Evolutionary conservation across 345 rosid genomes (phyloP).

Genomic region (Aurinia saxatilis): DNA sequence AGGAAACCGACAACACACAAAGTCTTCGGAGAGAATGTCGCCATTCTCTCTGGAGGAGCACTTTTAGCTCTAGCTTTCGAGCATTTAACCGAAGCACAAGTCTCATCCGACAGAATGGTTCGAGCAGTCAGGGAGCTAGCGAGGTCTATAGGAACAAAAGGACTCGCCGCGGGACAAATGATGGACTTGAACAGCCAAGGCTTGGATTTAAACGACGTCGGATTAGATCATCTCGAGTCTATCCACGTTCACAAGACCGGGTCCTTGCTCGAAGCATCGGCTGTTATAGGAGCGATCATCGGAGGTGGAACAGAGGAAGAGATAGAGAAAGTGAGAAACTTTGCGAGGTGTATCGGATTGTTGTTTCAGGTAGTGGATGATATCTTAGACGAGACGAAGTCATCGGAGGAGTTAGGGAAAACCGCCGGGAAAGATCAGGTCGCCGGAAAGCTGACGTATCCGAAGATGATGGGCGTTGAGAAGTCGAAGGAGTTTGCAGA

Average conservation of each 20-base stretch:
- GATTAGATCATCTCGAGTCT: slow-evolving; percentile 41
- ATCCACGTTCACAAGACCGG: slow-evolving; percentile 64
- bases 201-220: slow-evolving; percentile 12
- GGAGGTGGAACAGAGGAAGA: slow-evolving; percentile 51
- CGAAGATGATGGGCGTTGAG: slow-evolving; percentile 51
- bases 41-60: slow-evolving; percentile 56
- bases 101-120: slow-evolving; percentile 30
- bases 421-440: slow-evolving; percentile 2
- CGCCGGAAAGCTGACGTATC: slow-evolving; percentile 53
- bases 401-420: too few relatives aligned
- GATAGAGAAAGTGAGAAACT: slow-evolving; percentile 53
- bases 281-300: slow-evolving; percentile 52
- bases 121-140: slow-evolving; percentile 48
- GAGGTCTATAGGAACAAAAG: slow-evolving; percentile 39
- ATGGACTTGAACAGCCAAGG: slow-evolving; percentile 51
- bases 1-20: slow-evolving; percentile 60
- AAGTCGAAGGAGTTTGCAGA: slow-evolving; percentile 39
- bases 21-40: slow-evolving; percentile 52
- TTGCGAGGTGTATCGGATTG: slow-evolving; percentile 47
- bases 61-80: slow-evolving; percentile 49
- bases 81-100: slow-evolving; percentile 33
- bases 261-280: slow-evolving; percentile 43
- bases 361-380: slow-evolving; percentile 49
- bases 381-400: too few relatives aligned
- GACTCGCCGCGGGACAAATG: slow-evolving; percentile 63